Percentiles rank a stretch among this genome's conserved stretches.
Evolutionary conservation across 805 yeast species (phyloP).

Genomic region (Teunomyces barrocoloradensis): DNA sequence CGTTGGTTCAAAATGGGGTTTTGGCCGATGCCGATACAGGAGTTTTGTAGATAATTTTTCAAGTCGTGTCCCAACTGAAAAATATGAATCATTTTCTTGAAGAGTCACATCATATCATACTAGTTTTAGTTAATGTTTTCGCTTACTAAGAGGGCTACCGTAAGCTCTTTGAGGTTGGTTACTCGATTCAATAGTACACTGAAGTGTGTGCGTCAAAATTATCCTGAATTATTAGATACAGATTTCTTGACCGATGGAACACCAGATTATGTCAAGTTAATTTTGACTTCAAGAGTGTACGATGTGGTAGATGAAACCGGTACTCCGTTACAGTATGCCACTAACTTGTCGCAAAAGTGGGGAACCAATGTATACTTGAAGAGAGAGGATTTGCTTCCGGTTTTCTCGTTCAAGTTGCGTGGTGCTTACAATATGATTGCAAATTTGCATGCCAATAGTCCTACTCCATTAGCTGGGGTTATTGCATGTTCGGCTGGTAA

Average conservation of each 20-base stretch:
- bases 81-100: background rate
- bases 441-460: constrained; percentile 58
- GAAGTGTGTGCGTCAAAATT: constrained; percentile 18
- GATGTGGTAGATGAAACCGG: constrained; percentile 81
- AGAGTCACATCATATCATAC: background rate
- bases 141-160: background rate
- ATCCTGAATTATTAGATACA: constrained; percentile 45
- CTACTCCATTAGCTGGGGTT: constrained; percentile 74
- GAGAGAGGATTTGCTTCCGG: constrained; percentile 92
- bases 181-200: background rate
- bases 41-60: background rate
- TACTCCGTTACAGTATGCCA: constrained; percentile 78
- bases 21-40: background rate
- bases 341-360: constrained; percentile 68
- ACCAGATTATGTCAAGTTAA: constrained; percentile 92
- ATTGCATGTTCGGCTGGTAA: constrained; percentile 99
- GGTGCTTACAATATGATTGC: constrained; percentile 99
- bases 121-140: background rate
- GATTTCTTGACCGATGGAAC: constrained; percentile 62
- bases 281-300: constrained; percentile 88
- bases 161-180: background rate
- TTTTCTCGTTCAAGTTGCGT: constrained; percentile 91
- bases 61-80: constrained; percentile 1
- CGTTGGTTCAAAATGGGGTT: too few relatives aligned
- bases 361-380: constrained; percentile 76